phyloP scores from a whole-genome alignment of 1,284 basidiomycete genomes.

The Malassezia vespertilionis region DNA sequence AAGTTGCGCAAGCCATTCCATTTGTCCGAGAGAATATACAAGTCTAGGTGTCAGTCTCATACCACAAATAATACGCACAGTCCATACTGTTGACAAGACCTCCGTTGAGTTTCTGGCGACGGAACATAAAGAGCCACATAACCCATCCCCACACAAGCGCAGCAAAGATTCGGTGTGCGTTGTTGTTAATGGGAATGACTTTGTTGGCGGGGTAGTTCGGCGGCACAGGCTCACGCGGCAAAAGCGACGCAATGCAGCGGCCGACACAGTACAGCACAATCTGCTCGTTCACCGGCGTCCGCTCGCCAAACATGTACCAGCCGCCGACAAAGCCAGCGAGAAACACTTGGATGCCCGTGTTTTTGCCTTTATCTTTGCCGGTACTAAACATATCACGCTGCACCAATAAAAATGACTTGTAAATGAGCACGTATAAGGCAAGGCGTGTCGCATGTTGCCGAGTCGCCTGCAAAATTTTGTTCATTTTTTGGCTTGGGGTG shows the following conservation, averaged over 20 bases:
- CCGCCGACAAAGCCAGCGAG: constrained; percentile 84
- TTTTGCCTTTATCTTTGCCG: constrained; percentile 66
- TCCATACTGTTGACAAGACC: constrained; percentile 62
- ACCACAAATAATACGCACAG: constrained; percentile 29
- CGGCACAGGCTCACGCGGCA: constrained; percentile 37
- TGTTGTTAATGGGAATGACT: constrained; percentile 52
- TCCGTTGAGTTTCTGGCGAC: constrained; percentile 75
- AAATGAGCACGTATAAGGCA: constrained; percentile 82
- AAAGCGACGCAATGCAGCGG: constrained; percentile 36
- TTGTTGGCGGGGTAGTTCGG: constrained; percentile 32
- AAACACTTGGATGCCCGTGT: constrained; percentile 65
- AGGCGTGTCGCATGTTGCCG: constrained; percentile 77
- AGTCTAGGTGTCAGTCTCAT: constrained; percentile 25
- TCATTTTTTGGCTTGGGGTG: constrained; percentile 52
- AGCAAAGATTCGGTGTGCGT: constrained; percentile 76
- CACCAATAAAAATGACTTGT: constrained; percentile 73
- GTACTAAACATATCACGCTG: constrained; percentile 53
- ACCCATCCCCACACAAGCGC: constrained; percentile 88
- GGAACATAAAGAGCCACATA: constrained; percentile 87
- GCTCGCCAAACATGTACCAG: constrained; percentile 82
- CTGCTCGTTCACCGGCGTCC: constrained; percentile 96
- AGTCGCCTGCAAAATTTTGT: constrained; percentile 72
- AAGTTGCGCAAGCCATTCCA: constrained; percentile 44
- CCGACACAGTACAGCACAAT: constrained; percentile 70
- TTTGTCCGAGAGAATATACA: constrained; percentile 44